A percentile compares a stretch with the other conserved stretches of the same genome.
Conservation (phyloP, 768 basidiomycete genomes). For the Dentipellis fragilis region DNA sequence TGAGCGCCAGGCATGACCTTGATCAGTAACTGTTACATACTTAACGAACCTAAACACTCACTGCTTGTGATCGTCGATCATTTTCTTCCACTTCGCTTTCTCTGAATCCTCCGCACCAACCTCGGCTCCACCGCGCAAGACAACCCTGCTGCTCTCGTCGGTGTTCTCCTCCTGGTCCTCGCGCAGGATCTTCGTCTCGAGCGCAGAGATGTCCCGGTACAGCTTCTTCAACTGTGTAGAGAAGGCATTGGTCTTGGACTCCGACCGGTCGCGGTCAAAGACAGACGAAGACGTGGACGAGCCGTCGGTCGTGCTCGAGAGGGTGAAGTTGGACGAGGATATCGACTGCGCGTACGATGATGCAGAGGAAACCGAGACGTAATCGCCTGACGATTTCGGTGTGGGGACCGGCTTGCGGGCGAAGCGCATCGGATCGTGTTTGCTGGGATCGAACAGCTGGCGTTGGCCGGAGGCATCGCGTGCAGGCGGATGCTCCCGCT, state of each 20-base stretch:
- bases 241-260: constrained; percentile 52
- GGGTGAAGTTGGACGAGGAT: constrained; percentile 58
- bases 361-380: constrained; percentile 63
- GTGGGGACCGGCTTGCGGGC: constrained; percentile 40
- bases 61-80: constrained; percentile 79
- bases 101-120: constrained; percentile 49
- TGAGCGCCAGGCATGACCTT: constrained; percentile 5
- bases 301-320: constrained; percentile 62
- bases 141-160: constrained; percentile 29
- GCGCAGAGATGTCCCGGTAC: constrained; percentile 70
- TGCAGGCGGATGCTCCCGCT: constrained; percentile 21
- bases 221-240: constrained; percentile 69
- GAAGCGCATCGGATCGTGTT: constrained; percentile 89
- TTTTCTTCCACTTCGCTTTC: constrained; percentile 66
- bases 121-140: constrained; percentile 17
- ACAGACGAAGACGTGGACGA: constrained; percentile 66
- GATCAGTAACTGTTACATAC: too few relatives aligned
- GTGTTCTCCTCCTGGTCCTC: constrained; percentile 47
- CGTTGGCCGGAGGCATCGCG: constrained; percentile 26
- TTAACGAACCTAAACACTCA: constrained; percentile 17
- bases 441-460: constrained; percentile 80
- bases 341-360: constrained; percentile 67
- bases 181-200: constrained; percentile 67
- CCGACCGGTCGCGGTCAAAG: constrained; percentile 45
- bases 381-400: constrained; percentile 58